Percentiles rank a stretch among this genome's conserved stretches.
phyloP scores from a whole-genome alignment of 2,329 filamentous ascomycete genomes.

The Colletotrichum sp. region DNA sequence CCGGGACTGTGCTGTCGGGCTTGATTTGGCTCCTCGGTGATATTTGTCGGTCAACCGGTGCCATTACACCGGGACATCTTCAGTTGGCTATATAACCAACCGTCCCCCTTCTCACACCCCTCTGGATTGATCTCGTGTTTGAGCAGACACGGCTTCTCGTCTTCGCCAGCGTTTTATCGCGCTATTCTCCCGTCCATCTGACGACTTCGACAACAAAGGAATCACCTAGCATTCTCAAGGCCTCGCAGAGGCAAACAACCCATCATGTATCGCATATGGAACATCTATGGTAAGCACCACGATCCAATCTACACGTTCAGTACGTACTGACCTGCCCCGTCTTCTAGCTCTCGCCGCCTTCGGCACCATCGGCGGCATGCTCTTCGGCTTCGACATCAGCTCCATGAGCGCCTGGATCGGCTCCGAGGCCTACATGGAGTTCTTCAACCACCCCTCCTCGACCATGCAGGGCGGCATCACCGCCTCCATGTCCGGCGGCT shows the following conservation, averaged over 20 bases:
- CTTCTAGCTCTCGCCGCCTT: constrained; percentile 38
- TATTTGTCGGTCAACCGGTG: not conserved
- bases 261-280: constrained; percentile 40
- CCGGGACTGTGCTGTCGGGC: not conserved
- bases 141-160: not conserved
- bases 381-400: constrained; percentile 62
- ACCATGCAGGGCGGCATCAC: constrained; percentile 57
- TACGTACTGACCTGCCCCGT: not conserved
- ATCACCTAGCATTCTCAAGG: too few relatives aligned
- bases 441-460: constrained; percentile 52
- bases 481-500: constrained; percentile 56
- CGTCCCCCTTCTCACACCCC: not conserved
- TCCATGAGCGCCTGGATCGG: constrained; percentile 64
- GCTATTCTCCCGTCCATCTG: not conserved
- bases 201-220: not conserved
- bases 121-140: not conserved
- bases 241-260: not conserved
- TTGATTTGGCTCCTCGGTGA: not conserved
- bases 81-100: not conserved
- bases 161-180: not conserved
- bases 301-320: not conserved
- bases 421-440: constrained; percentile 54
- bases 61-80: not conserved
- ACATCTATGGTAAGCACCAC: constrained; percentile 36
- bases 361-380: constrained; percentile 46